These are phyloP conservation scores for Nelumbo lutea DNA, from an alignment of 164 flowering plant genomes.

Conservation along the genomic window DNA sequence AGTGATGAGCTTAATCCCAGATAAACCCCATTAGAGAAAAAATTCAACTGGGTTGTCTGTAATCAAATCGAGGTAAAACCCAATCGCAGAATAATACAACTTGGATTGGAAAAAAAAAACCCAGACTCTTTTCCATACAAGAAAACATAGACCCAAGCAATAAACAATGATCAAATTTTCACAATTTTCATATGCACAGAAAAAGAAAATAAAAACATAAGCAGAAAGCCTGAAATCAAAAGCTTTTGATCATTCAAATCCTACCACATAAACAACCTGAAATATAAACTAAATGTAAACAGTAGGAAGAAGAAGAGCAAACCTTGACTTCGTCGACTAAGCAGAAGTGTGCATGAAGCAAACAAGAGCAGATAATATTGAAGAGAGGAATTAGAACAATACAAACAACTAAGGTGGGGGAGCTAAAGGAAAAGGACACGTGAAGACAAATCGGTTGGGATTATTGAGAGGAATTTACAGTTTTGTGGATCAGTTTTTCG, in stretches of 20 bases:
- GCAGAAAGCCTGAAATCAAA: neutral
- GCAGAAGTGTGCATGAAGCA: neutral
- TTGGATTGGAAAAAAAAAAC: too few relatives aligned
- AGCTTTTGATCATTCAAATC: neutral
- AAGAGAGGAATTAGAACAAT: neutral
- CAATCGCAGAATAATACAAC: neutral
- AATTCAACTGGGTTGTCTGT: neutral
- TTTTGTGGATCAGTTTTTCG: neutral
- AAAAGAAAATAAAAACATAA: neutral
- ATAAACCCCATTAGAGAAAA: neutral
- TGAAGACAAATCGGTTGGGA: slow-evolving; percentile 5
- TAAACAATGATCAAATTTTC: neutral
- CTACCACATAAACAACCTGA: neutral
- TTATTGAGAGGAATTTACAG: neutral
- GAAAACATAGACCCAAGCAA: neutral
- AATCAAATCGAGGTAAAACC: neutral
- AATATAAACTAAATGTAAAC: neutral
- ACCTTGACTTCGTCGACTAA: neutral
- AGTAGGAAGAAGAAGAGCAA: neutral
- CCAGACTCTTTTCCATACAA: neutral
- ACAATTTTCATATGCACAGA: neutral
- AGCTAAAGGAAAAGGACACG: neutral
- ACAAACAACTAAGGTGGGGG: neutral
- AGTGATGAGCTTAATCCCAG: neutral
- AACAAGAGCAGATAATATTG: neutral